Evolutionary conservation across 805 yeast genomes (phyloP).

Genomic region (Schwanniomyces occidentalis): DNA sequence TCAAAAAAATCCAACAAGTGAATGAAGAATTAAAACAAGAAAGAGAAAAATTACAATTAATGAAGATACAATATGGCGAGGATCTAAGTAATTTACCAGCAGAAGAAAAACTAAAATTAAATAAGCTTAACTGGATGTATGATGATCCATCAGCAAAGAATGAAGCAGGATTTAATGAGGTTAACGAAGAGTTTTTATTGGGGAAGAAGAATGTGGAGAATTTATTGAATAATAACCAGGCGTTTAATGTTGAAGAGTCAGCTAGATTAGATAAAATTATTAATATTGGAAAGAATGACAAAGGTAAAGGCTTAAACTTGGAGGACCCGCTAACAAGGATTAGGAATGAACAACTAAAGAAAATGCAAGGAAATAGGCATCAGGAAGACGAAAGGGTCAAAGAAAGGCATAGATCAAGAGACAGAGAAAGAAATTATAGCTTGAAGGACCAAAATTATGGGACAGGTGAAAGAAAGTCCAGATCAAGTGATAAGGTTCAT

Average conservation of each 20-base stretch:
- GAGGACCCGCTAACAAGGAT: constrained; percentile 53
- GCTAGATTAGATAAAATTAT: constrained; percentile 26
- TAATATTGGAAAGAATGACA: constrained; percentile 16
- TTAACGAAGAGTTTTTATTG: constrained; percentile 29
- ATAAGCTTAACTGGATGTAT: constrained; percentile 87
- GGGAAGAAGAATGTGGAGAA: constrained; percentile 48
- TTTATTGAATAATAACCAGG: constrained; percentile 52
- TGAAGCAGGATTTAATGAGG: constrained; percentile 39
- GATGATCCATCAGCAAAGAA: constrained; percentile 47
- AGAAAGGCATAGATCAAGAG: constrained; percentile 7
- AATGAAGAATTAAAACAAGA: constrained; percentile 65
- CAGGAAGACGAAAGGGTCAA: neutral
- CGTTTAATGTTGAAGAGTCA: constrained; percentile 34
- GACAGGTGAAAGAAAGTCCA: constrained; percentile 9
- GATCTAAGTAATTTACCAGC: constrained; percentile 35
- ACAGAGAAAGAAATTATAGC: constrained; percentile 1
- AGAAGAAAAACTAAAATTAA: constrained; percentile 35
- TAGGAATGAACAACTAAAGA: constrained; percentile 13
- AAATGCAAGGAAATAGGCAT: neutral
- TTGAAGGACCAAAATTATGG: constrained; percentile 2
- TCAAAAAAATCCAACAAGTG: constrained; percentile 60
- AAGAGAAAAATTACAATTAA: constrained; percentile 57
- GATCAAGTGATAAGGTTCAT: no score
- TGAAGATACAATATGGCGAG: constrained; percentile 45
- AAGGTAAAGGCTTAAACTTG: neutral